Evolutionary conservation across 805 yeast species (phyloP).

Genomic region (Metschnikowia proteae): DNA sequence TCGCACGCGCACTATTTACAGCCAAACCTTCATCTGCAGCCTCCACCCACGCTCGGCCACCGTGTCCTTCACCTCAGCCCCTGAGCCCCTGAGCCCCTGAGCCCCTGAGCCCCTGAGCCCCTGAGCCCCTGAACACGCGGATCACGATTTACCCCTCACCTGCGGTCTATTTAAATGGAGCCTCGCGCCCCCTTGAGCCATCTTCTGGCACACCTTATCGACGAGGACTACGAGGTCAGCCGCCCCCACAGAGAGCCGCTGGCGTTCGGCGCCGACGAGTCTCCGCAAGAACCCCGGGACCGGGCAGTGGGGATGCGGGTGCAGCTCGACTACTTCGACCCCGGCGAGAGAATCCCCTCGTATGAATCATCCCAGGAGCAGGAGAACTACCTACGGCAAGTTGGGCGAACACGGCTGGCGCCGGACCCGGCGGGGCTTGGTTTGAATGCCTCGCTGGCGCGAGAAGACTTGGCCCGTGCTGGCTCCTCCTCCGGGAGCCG

Average conservation of each 20-base stretch:
- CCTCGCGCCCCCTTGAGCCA: slow-evolving; percentile 5
- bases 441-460: background rate
- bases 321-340: slow-evolving; percentile 21
- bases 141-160: background rate
- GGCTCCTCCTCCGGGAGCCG: background rate
- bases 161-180: slow-evolving; percentile 2
- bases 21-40: background rate
- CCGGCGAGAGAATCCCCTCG: slow-evolving; percentile 37
- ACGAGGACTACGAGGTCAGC: slow-evolving; percentile 10
- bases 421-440: background rate
- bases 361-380: slow-evolving; percentile 40
- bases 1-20: slow-evolving; percentile 1
- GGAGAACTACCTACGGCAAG: slow-evolving; percentile 11
- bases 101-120: background rate
- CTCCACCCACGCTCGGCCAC: background rate
- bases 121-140: background rate
- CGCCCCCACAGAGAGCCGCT: slow-evolving; percentile 5
- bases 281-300: background rate
- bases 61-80: background rate
- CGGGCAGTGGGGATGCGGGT: slow-evolving; percentile 13
- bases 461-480: background rate
- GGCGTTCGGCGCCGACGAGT: background rate
- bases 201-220: slow-evolving; percentile 13
- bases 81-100: background rate
- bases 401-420: slow-evolving; percentile 5